phyloP scores from a whole-genome alignment of 2,329 filamentous ascomycete genomes.

The Fusarium veterinarium region DNA sequence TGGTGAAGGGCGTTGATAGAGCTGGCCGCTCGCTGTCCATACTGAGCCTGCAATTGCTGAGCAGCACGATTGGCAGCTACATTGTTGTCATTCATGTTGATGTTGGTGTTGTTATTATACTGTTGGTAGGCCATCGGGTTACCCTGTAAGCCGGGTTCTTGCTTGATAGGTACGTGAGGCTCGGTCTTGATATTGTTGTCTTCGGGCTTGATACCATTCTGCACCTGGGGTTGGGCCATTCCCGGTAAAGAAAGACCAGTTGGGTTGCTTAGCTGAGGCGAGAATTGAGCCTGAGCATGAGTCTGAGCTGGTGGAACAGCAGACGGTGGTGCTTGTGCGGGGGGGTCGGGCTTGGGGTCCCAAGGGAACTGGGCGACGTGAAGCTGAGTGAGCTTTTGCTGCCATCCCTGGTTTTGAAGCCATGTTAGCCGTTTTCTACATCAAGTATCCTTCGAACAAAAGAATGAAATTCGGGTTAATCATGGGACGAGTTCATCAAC shows the following conservation, averaged over 20 bases:
- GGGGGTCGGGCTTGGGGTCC: conserved; percentile 86
- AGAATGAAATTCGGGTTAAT: neutral
- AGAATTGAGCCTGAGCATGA: conserved; percentile 49
- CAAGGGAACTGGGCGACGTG: conserved; percentile 92
- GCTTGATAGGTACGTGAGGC: conserved; percentile 56
- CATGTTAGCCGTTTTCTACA: conserved; percentile 35
- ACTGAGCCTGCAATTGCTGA: conserved; percentile 68
- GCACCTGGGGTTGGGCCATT: conserved; percentile 42
- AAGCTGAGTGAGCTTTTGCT: conserved; percentile 86
- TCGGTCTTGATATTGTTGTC: conserved; percentile 60
- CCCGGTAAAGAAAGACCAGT: conserved; percentile 47
- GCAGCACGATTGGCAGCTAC: conserved; percentile 66
- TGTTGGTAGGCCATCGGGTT: conserved; percentile 49
- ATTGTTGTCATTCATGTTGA: conserved; percentile 48
- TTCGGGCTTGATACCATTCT: conserved; percentile 59
- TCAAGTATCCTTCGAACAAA: neutral
- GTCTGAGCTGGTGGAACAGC: conserved; percentile 37
- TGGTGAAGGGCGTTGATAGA: conserved; percentile 73
- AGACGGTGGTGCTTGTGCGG: conserved; percentile 50
- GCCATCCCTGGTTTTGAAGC: conserved; percentile 78
- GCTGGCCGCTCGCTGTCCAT: conserved; percentile 71
- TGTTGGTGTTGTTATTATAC: conserved; percentile 43
- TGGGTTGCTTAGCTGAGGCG: conserved; percentile 42
- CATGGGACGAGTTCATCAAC: neutral
- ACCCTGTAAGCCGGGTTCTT: conserved; percentile 55